Base-by-base conservation (phyloP, 2,329 filamentous ascomycete species). In the Penicillium sumatraense region DNA sequence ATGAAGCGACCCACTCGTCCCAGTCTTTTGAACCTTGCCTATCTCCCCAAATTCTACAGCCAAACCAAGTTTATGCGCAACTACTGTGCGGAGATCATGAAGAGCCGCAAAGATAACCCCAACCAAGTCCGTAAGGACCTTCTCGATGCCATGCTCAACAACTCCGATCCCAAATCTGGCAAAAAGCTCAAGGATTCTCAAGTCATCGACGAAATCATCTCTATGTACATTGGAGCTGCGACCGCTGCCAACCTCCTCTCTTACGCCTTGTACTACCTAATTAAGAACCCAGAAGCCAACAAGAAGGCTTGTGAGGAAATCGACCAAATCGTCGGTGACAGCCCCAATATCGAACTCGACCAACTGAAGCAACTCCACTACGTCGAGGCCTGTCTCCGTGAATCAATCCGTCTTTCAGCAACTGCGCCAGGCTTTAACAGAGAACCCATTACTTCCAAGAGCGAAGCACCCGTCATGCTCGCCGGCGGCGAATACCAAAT, bases 161-260 rank as follows among this genome's bases (percentile, higher is more conserved):
- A 76, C 11, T 80, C 77, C 36, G 88, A 90, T 59, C 82, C 84
- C 0, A 80, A 87, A 65, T 89, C 86, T 0, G 85, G 84, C 24
- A 76, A 80, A 55, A 73, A 72, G 2, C 76, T 90, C 60, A 80
- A 74, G 4, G 82, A 89, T 4, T 81, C 82, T 9, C 83, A 84
- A 56, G 81, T 89, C 46, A 80, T 88, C 45, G 85, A 89, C 69
- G 87, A 90, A 68, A 85, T 90, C 61, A 83, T 89, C 50, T 82
- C 83, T 2, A 88, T 90, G 77, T 81, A 88, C 36, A 69, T 72
- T 62, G 80, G 86, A 1, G 88, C 90, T 58, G 89, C 91, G 63
- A 92, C 89, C 0, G 89, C 89, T 0, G 85, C 86, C 1, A 88
- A 87, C 2, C 73, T 88, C 14, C 70, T 91, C 11, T 83, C 86